phyloP scores from a whole-genome alignment of 257 asterid species.

The Linaria vulgaris region DNA sequence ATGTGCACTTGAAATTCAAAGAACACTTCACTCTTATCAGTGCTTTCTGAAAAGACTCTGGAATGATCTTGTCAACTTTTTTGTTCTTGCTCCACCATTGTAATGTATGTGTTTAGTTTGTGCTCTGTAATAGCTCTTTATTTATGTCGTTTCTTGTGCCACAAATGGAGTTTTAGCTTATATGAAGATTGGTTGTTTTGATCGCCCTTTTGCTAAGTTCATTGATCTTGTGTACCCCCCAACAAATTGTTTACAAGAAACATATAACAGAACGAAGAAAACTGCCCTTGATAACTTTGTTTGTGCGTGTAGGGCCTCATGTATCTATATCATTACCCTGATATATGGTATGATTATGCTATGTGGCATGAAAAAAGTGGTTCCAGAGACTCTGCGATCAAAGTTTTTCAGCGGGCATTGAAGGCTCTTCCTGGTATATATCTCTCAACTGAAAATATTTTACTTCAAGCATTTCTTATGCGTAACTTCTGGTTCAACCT shows the following conservation, averaged over 20 bases:
- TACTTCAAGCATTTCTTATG: conserved; percentile 20
- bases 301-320: conserved; percentile 81
- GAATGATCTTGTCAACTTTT: conserved; percentile 10
- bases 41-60: background rate
- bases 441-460: conserved; percentile 24
- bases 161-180: no score
- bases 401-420: conserved; percentile 88
- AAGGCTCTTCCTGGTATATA: conserved; percentile 94
- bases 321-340: conserved; percentile 96
- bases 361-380: conserved; percentile 91
- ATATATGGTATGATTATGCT: conserved; percentile 96
- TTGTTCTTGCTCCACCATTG: background rate
- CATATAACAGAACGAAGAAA: conserved; percentile 10
- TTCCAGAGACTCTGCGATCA: conserved; percentile 74
- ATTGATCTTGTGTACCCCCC: conserved; percentile 7
- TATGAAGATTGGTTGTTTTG: no score
- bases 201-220: conserved; percentile 1
- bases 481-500: background rate
- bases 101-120: background rate
- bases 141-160: background rate
- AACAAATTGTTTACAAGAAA: background rate
- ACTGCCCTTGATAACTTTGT: conserved; percentile 34
- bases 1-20: conserved; percentile 5
- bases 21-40: background rate
- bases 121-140: background rate